A percentile compares a stretch with the other conserved stretches of the same genome.
These are phyloP conservation scores for Kwoniella shivajii DNA, from an alignment of 1,284 basidiomycete species.

Conservation along the genomic window DNA sequence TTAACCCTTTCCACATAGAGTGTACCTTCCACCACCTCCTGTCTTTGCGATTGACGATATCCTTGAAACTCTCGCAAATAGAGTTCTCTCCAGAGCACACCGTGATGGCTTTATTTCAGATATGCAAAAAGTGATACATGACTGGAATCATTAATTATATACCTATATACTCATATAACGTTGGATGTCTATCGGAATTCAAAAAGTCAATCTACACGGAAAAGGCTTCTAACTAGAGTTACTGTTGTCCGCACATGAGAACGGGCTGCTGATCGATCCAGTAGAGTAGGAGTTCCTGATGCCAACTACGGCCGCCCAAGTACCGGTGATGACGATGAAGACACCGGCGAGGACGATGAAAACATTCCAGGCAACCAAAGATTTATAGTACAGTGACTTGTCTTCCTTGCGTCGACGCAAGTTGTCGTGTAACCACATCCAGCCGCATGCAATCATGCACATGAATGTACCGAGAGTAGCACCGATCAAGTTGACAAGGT, in stretches of 20 bases:
- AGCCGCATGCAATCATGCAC: slow-evolving; percentile 19
- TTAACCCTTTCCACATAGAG: too few species aligned
- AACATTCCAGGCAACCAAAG: slow-evolving; percentile 28
- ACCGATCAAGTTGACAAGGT: slow-evolving; percentile 32
- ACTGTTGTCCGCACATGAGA: slow-evolving; percentile 50
- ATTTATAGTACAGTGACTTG: slow-evolving; percentile 18
- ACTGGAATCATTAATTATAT: too few species aligned
- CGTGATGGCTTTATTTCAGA: too few species aligned
- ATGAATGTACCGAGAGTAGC: slow-evolving; percentile 25
- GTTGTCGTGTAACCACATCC: slow-evolving; percentile 38
- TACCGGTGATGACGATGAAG: slow-evolving; percentile 50
- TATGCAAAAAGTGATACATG: too few species aligned
- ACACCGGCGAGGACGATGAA: slow-evolving; percentile 41
- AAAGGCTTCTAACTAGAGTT: slow-evolving; percentile 15
- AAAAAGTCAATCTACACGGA: too few species aligned
- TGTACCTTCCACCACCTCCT: too few species aligned
- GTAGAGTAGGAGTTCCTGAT: slow-evolving; percentile 46
- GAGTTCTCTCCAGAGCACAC: too few species aligned
- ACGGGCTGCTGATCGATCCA: slow-evolving; percentile 46
- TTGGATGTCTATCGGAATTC: too few species aligned
- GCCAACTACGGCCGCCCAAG: slow-evolving; percentile 45
- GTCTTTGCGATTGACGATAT: too few species aligned
- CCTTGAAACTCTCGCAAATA: too few species aligned
- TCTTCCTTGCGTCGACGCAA: slow-evolving; percentile 17
- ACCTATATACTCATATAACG: too few species aligned